phyloP scores from a whole-genome alignment of 345 rosid genomes.

The Salix arbutifolia region DNA sequence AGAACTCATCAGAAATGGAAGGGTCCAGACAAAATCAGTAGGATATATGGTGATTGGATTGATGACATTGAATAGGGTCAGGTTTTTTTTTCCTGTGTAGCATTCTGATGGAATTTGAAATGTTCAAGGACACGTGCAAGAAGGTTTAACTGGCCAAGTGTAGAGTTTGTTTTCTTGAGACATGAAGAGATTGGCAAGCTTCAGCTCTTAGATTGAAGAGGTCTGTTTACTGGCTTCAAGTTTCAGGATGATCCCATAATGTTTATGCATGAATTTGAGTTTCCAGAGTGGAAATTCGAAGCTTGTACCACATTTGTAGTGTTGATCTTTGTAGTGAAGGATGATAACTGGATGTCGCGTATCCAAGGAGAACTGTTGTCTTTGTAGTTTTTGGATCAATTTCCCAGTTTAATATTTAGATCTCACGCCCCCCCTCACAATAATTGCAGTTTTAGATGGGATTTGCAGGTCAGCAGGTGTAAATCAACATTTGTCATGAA shows the following conservation, averaged over 20 bases:
- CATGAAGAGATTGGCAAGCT: constrained; percentile 4
- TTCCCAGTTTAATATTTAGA: not conserved
- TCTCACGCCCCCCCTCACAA: not conserved
- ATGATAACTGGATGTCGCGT: not conserved
- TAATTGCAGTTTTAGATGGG: not conserved
- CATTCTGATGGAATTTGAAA: not conserved
- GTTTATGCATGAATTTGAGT: not conserved
- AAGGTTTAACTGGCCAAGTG: constrained; percentile 5
- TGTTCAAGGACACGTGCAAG: not conserved
- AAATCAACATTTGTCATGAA: not conserved
- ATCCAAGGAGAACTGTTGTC: not conserved
- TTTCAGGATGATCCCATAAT: not conserved
- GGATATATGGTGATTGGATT: constrained; percentile 99
- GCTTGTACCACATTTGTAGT: constrained; percentile 9
- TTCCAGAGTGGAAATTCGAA: not conserved
- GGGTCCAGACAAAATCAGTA: constrained; percentile 91
- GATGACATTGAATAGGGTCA: constrained; percentile 66
- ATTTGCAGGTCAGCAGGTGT: not conserved
- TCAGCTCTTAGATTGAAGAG: constrained; percentile 10
- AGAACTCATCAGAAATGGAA: constrained; percentile 91
- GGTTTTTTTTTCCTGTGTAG: constrained; percentile 4
- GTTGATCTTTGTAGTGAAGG: constrained; percentile 12
- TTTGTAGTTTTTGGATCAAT: not conserved
- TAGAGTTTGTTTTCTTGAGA: constrained; percentile 2
- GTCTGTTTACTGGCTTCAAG: constrained; percentile 13